A percentile compares a stretch with the other conserved stretches of the same genome.
Conservation (phyloP, 2,329 filamentous ascomycete genomes). For the Trichoderma sp. region DNA sequence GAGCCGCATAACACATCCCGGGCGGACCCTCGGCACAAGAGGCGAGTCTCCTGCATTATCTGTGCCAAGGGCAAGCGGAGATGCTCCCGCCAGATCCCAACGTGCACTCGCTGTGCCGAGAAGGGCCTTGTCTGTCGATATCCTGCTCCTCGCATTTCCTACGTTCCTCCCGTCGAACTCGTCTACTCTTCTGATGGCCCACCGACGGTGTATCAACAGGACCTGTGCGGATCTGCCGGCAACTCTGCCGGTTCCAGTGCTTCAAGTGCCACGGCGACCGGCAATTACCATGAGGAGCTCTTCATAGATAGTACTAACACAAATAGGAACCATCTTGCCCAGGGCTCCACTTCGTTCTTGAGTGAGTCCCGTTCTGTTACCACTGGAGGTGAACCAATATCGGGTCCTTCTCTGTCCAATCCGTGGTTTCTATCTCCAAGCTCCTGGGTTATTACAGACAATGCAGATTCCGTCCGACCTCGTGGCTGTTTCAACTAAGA, state of each 20-base stretch:
- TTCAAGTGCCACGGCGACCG: not conserved
- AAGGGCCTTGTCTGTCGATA: not conserved
- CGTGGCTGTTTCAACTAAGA: not conserved
- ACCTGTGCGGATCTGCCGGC: not conserved
- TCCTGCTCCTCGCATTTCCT: not conserved
- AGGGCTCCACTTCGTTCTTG: not conserved
- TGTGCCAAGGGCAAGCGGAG: not conserved
- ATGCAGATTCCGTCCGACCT: not conserved
- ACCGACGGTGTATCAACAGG: not conserved
- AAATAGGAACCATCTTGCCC: not conserved
- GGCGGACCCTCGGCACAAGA: not conserved
- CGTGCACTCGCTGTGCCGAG: not conserved
- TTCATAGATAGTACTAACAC: not conserved
- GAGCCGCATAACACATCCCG: not conserved
- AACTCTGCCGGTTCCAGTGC: not conserved
- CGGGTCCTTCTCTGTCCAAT: not conserved
- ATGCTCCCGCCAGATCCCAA: not conserved
- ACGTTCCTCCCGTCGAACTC: not conserved
- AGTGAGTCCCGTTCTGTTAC: not conserved
- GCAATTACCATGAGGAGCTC: not conserved
- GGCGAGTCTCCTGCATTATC: not conserved
- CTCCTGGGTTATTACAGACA: not conserved
- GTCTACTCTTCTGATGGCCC: not conserved
- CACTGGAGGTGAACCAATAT: not conserved
- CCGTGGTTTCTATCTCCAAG: not conserved